A percentile compares a stretch with the other conserved stretches of the same genome.
Evolutionary conservation across 805 yeast genomes (phyloP).

Genomic region (Wickerhamomyces chambardii): DNA sequence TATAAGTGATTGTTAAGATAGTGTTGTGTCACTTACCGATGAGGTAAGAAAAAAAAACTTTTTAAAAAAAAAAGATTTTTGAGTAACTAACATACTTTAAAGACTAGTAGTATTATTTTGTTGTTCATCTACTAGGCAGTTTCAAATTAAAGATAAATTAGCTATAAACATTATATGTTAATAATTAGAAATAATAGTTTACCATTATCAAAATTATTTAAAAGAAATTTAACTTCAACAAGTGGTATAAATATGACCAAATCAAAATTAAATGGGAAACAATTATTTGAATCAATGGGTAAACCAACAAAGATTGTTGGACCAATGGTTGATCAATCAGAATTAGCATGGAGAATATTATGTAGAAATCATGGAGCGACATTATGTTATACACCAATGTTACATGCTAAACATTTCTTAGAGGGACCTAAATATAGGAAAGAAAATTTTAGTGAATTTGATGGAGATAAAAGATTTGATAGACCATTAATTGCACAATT

Average conservation of each 20-base stretch:
- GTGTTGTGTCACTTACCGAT: no score
- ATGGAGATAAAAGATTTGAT: constrained; percentile 63
- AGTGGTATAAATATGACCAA: neutral
- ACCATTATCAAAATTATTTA: no score
- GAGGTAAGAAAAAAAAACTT: no score
- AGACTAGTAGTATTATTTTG: no score
- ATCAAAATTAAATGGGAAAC: constrained; percentile 44
- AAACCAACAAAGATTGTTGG: constrained; percentile 82
- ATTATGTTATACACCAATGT: constrained; percentile 94
- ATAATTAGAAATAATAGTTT: no score
- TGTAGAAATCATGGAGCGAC: constrained; percentile 89
- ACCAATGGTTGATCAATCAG: constrained; percentile 98
- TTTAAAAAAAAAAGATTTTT: no score
- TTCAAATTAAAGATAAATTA: no score
- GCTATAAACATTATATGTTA: no score
- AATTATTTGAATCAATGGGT: constrained; percentile 61
- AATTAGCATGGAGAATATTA: constrained; percentile 88
- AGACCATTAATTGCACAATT: constrained; percentile 91
- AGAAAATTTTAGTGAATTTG: constrained; percentile 63
- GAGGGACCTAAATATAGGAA: constrained; percentile 72
- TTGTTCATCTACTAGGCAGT: no score
- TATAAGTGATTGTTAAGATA: no score
- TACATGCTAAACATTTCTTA: constrained; percentile 86
- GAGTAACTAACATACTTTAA: no score
- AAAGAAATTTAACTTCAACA: no score